Percentiles rank a stretch among this genome's conserved stretches.
Conservation (phyloP, 2,329 filamentous ascomycete genomes). For the Colletotrichum neosansevieriae region DNA sequence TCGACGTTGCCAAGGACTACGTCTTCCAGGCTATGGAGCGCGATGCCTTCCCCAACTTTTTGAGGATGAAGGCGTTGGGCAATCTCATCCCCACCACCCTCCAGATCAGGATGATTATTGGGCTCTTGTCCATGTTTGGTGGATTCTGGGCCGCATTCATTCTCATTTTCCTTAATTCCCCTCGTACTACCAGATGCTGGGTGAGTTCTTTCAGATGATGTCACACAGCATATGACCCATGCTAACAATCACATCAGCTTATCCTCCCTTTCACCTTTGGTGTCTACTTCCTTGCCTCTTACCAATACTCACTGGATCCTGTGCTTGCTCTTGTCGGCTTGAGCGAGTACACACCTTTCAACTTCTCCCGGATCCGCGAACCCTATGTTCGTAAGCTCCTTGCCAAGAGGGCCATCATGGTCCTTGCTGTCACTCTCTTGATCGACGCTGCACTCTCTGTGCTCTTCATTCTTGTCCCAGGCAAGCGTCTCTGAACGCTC, state of each 20-base stretch:
- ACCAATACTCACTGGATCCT: conserved; percentile 96
- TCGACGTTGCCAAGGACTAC: conserved; percentile 97
- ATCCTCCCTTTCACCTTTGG: conserved; percentile 94
- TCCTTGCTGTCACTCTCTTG: conserved; percentile 79
- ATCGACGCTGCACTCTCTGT: conserved; percentile 86
- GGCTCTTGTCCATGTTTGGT: conserved; percentile 87
- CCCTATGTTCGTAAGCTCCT: conserved; percentile 91
- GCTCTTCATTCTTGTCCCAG: conserved; percentile 95
- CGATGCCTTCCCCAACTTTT: conserved; percentile 97
- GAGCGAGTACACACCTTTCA: conserved; percentile 97
- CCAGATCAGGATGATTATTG: conserved; percentile 85
- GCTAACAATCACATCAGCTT: conserved; percentile 51
- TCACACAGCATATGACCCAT: neutral
- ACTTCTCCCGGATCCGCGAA: conserved; percentile 88
- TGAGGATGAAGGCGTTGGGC: conserved; percentile 93
- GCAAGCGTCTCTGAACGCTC: conserved; percentile 75
- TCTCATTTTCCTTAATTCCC: conserved; percentile 89
- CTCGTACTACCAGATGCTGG: conserved; percentile 82
- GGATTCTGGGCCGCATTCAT: conserved; percentile 95
- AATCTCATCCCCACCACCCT: conserved; percentile 94
- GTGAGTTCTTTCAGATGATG: conserved; percentile 63
- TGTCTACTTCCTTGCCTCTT: conserved; percentile 88
- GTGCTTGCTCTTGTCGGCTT: conserved; percentile 88
- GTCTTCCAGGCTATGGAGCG: conserved; percentile 99
- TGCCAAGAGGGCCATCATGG: conserved; percentile 84